Conservation (phyloP, 2,329 filamentous ascomycete genomes). For the Hypomyces rosellus region DNA sequence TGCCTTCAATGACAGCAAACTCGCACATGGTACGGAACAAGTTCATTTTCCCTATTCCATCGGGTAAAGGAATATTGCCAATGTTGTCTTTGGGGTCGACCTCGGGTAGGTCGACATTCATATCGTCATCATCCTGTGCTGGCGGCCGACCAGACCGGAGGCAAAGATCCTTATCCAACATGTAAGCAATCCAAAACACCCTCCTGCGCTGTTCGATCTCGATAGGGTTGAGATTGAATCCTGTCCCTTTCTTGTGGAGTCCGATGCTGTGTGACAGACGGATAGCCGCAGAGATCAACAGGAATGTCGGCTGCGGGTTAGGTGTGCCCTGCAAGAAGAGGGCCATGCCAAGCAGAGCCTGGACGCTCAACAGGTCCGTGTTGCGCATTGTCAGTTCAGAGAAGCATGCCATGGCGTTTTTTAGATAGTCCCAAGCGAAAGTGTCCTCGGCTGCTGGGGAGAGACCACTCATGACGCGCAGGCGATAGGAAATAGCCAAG, state of each 20-base stretch:
- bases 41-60: slow-evolving; percentile 90
- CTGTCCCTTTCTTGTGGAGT: slow-evolving; percentile 85
- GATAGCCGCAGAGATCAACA: slow-evolving; percentile 85
- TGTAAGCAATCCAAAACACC: slow-evolving; percentile 61
- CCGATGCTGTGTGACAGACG: slow-evolving; percentile 89
- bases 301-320: slow-evolving; percentile 90
- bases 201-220: slow-evolving; percentile 82
- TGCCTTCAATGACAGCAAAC: slow-evolving; percentile 85
- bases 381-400: slow-evolving; percentile 93
- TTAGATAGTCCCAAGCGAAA: slow-evolving; percentile 91
- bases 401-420: slow-evolving; percentile 92
- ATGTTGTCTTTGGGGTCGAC: slow-evolving; percentile 88
- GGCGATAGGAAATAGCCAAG: slow-evolving; percentile 83
- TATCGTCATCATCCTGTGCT: slow-evolving; percentile 60
- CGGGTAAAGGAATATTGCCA: slow-evolving; percentile 84
- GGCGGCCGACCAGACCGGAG: slow-evolving; percentile 54
- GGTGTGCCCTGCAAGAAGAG: slow-evolving; percentile 94
- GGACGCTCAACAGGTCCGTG: slow-evolving; percentile 89
- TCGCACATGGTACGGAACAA: slow-evolving; percentile 90
- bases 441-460: slow-evolving; percentile 87
- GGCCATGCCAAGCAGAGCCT: slow-evolving; percentile 88
- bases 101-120: slow-evolving; percentile 94
- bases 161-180: slow-evolving; percentile 58
- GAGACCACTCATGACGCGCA: slow-evolving; percentile 92
- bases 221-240: slow-evolving; percentile 86